Evolutionary conservation across 345 rosid species (phyloP), one percentile per base, ranked within the genome.

Genomic region (Dipteronia sinensis): DNA sequence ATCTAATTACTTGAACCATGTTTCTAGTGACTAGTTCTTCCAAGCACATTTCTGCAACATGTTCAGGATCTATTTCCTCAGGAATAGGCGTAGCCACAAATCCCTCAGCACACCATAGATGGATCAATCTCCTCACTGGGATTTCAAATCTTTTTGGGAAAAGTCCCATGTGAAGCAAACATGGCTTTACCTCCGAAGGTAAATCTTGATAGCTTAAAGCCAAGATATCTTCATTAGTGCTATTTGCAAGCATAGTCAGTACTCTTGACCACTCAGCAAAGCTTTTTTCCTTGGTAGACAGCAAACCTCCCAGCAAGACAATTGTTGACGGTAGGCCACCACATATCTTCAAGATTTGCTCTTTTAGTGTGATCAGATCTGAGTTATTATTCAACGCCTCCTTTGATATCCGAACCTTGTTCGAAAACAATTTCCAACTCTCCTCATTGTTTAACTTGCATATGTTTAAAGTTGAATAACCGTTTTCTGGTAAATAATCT

Each of bases 71-170:
- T 67, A 16, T 0, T 6, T 27, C 3, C 27, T 22, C 10, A 3
- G 62, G 9, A 5, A 42, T 0, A 7, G 10, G 1, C 9, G 11
- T 12, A 4, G 11, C 16, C n/a, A 65, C 56, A 15, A 85, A 78
- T 67, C 85, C 88, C 51, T 85, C 90, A 0, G 88, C 83, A 56
- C 75, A 73, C 88, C 88, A 87, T 42, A 85, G 47, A 59, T 67
- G 75, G 25, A 67, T 55, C 79, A 87, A 38, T 79, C 88, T 81
- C 67, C 88, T 81, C 4, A 79, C 64, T 9, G 88, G 87, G 61
- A 85, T 77, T 15, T 40, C 79, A 25, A 31, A 53, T 19, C 51
- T 66, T 71, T 31, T 77, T 0, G 88, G 90, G 11, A 85, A 87
- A 31, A 85, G 72, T n/a, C 82, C 69, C 7, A 87, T 13, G 66